Base-by-base conservation (phyloP, 441 rosid genomes). In the Daphne laureola region DNA sequence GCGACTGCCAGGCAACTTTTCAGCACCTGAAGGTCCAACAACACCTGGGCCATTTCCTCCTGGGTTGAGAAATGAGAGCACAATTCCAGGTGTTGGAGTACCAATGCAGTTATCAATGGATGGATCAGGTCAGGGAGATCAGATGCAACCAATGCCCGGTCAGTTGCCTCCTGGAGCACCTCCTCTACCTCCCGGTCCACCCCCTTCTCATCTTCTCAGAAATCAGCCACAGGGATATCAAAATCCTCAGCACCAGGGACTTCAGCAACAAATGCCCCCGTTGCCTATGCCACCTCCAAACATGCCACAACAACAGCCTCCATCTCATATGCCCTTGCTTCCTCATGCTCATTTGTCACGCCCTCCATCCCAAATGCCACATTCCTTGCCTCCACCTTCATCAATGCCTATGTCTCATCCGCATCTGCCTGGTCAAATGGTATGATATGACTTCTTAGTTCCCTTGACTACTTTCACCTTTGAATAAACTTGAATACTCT, bases 111-210 rank as follows among this genome's bases (percentile, higher is more conserved):
- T 79, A 57, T 63, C 80, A n/a, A 72, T 84, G 63, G 96, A 89
- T 76, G 68, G 60, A 54, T 73, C 90, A 46, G 69, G 75, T 66
- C 96, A 82, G 64, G 98, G 97, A 57, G 98, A 90, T 43, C 92
- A 81, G 70, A 84, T 76, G 66, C 94, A 80, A 63, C 67, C 76
- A 58, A 81, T 72, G 73, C 77, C 82, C 15, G 75, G 75, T 57
- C 73, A 93, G 17, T 70, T 78, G 81, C 77, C 87, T 62, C 55
- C 77, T 53, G 95, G 93, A 53, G 87, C 86, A 31, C 98, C 97
- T 54, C 98, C 98, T 56, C 83, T 93, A 12, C 97, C 98, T 61
- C 95, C 93, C 51, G 97, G 96, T 55, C 98, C 98, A 44, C 98
- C 90, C 73, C 98, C 97, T 38, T 93, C 99, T 15, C 89, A 87